Base-by-base conservation (phyloP, 768 basidiomycete species). In the Rhodotorula diobovata region DNA sequence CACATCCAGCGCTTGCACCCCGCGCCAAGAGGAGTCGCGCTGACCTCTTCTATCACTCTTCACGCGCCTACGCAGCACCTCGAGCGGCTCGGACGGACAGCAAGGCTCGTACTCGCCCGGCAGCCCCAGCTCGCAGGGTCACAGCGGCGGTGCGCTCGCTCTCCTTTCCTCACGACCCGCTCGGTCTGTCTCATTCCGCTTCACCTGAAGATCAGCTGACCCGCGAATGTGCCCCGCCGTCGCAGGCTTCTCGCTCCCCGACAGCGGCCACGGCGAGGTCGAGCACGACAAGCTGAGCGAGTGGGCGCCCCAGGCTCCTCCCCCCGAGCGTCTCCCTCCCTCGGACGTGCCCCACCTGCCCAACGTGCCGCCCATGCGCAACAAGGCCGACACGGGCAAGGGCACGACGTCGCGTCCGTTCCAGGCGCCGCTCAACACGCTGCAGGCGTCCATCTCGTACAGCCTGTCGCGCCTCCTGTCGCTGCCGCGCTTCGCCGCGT, bases 401-500 rank as follows among this genome's bases (percentile, higher is more conserved):
- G 59, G 66, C 11, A 21, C 35, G 28, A 68, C 67, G 28, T 56
- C 60, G 14, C 55, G 34, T 45, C 67, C 67, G 67, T 61, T 46
- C 65, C 58, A 56, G 54, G 7, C 62, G 32, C 60, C 61, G 12
- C 55, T 71, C 48, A 48, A 7, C 2, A 56, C 65, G 2, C 16
- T 41, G 11, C 70, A 71, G 41, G 46, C 61, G n/a, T 39, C 32
- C 14, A 35, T 71, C 45, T 53, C 46, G n/a, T 72, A 67, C 54
- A 66, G 67, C 21, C 59, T 68, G 45, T 57, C 54, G 2, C 71
- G 66, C 53, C 60, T 73, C 1, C 43, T 73, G 3, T 58, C 55
- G 37, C 54, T 34, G 11, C 67, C 71, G 28, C 60, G 67, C 39
- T 73, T 73, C 50, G 46, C 35, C 25, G 57, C 67, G 16, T 73